These are phyloP conservation scores for Kregervanrija pseudodelftensis DNA, from an alignment of 805 yeast species.

Conservation along the genomic window DNA sequence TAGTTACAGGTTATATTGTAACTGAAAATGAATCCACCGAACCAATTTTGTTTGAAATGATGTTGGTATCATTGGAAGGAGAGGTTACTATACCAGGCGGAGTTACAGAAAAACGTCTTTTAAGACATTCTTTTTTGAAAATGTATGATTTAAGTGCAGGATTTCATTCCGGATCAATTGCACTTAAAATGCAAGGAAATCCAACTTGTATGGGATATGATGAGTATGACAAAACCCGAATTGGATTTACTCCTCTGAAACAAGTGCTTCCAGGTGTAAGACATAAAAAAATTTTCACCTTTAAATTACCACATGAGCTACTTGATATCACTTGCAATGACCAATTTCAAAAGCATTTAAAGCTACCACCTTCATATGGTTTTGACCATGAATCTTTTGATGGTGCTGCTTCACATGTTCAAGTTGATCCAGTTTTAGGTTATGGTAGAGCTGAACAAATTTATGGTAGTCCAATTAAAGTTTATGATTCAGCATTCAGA, in stretches of 20 bases:
- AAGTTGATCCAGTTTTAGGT: conserved; percentile 35
- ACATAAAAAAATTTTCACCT: conserved; percentile 50
- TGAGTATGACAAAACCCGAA: conserved; percentile 16
- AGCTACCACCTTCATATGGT: conserved; percentile 36
- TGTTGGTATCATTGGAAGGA: conserved; percentile 52
- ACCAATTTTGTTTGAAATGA: conserved; percentile 52
- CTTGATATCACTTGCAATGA: conserved; percentile 49
- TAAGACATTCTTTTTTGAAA: conserved; percentile 30
- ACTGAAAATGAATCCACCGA: conserved; percentile 34
- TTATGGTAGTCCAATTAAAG: conserved; percentile 44
- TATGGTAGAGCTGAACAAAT: conserved; percentile 39
- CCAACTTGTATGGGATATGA: conserved; percentile 5
- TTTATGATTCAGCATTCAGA: conserved; percentile 37
- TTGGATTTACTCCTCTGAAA: conserved; percentile 39
- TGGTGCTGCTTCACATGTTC: conserved; percentile 13
- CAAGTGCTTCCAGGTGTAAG: conserved; percentile 36
- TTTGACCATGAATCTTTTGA: conserved; percentile 11
- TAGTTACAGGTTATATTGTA: conserved; percentile 47
- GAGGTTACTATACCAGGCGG: conserved; percentile 20
- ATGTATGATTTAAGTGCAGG: conserved; percentile 47
- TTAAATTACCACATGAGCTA: conserved; percentile 44
- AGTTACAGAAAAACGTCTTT: conserved; percentile 4
- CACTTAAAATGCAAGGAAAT: conserved; percentile 4
- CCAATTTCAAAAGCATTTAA: conserved; percentile 27
- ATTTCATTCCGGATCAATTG: conserved; percentile 32